Base-by-base conservation (phyloP, 2,329 filamentous ascomycete genomes). In the Cladobotryum protrusum region DNA sequence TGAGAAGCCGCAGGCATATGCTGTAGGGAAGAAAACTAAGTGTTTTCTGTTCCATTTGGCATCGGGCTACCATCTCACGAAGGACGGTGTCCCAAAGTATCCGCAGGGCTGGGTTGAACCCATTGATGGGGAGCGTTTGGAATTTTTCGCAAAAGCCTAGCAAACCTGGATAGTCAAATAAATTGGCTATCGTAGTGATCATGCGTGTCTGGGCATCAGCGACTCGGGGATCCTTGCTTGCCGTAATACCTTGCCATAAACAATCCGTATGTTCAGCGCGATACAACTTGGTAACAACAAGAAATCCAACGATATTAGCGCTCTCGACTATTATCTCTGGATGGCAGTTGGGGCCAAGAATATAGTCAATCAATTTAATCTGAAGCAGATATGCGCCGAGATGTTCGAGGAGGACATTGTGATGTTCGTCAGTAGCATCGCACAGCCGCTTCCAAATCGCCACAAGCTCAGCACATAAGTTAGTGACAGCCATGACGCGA, bases 331-430 rank as follows among this genome's bases (percentile, higher is more conserved):
- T 93, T 47, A 97, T 82, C 62, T 96, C 90, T 1, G 91, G 89
- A 61, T 97, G 93, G 32, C 92, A 96, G 49, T 90, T 90, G 13
- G 92, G 83, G 2, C 92, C 89, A 46, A 96, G 79, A 42, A 99
- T 83, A 66, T 96, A 97, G 52, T 90, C 82, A 19, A 95, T 80
- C 20, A 97, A 73, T 47, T 83, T 82, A 36, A 86, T 85, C 6
- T 76, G 70, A 14, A 85, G 74, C 33, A 97, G 72, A 56, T 87
- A 85, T 19, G 79, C 73, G 5, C 87, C 82, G 47, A 95, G 72
- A 58, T 86, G 85, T 12, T 78, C 74, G 55, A 92, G 72, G 44
- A 88, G 73, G 1, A 77, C 59, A 3, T 59, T 62, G 54, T 47
- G 64, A 52, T 56, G 63, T n/a, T 69, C 67, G 9, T 68, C 73